Conservation (phyloP, 148 eudicot species). For the Rhododendron simsii region DNA sequence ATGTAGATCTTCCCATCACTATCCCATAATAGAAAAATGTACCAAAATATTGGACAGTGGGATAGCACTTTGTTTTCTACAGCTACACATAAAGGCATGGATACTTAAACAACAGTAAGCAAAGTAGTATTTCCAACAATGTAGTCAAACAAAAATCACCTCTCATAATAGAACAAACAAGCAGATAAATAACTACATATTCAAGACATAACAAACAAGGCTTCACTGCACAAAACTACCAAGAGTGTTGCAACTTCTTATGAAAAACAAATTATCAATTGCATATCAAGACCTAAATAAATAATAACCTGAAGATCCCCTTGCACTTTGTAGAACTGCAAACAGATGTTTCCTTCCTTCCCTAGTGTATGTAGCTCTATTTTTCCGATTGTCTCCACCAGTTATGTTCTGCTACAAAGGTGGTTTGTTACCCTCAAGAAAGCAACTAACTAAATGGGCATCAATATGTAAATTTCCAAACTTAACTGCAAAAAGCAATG, state of each 20-base stretch:
- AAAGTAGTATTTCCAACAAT: background rate
- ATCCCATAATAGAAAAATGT: background rate
- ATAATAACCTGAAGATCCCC: constrained; percentile 93
- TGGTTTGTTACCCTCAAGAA: constrained; percentile 10
- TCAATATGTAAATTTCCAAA: constrained; percentile 6
- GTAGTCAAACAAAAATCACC: background rate
- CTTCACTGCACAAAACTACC: background rate
- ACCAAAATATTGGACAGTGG: background rate
- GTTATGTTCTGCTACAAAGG: constrained; percentile 50
- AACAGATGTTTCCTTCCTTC: constrained; percentile 97
- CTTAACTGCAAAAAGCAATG: constrained; percentile 90
- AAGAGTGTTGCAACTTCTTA: background rate
- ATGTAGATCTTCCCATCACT: background rate
- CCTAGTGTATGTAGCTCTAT: constrained; percentile 84
- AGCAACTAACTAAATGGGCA: constrained; percentile 1
- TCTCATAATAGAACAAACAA: background rate
- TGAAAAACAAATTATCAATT: background rate
- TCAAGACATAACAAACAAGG: background rate
- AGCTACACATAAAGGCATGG: background rate
- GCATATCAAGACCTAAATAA: background rate
- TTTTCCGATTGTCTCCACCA: constrained; percentile 65
- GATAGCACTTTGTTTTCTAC: background rate
- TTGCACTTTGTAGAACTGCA: constrained; percentile 95
- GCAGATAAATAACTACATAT: background rate
- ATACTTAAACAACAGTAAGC: background rate